Percentiles rank a stretch among this genome's conserved stretches.
Evolutionary conservation across 768 basidiomycete genomes (phyloP).

Genomic region (Kwoniella newhampshirensis): DNA sequence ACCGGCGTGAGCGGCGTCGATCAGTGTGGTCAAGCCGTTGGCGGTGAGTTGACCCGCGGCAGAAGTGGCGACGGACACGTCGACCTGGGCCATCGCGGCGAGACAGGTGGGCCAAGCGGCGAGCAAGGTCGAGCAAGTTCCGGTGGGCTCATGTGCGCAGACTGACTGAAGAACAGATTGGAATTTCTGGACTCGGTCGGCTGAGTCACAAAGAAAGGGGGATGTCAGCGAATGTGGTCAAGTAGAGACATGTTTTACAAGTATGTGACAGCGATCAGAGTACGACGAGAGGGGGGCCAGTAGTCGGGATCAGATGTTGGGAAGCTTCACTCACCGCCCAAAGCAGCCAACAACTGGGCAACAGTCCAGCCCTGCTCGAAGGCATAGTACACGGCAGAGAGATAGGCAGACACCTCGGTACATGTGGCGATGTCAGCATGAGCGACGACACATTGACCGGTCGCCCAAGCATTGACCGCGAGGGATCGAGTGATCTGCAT

Average conservation of each 20-base stretch:
- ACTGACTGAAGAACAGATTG: constrained; percentile 6
- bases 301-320: no score
- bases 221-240: not conserved
- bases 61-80: constrained; percentile 2
- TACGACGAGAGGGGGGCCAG: no score
- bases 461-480: constrained; percentile 20
- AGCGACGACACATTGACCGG: constrained; percentile 13
- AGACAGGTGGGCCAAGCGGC: constrained; percentile 17
- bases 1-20: constrained; percentile 21
- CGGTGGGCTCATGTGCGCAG: constrained; percentile 12
- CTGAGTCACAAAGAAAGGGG: not conserved
- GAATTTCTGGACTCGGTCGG: constrained; percentile 23
- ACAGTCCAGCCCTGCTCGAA: constrained; percentile 26
- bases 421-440: constrained; percentile 20
- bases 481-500: constrained; percentile 10
- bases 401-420: constrained; percentile 21
- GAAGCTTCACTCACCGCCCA: constrained; percentile 13
- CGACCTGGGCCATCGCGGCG: constrained; percentile 9
- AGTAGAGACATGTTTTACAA: no score
- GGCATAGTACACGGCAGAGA: constrained; percentile 25
- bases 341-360: constrained; percentile 25
- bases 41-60: constrained; percentile 11
- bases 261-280: no score
- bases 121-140: constrained; percentile 18
- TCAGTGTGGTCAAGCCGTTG: constrained; percentile 19